Evolutionary conservation across 805 yeast genomes (phyloP).

Genomic region (Wickerhamiella lipophila): DNA sequence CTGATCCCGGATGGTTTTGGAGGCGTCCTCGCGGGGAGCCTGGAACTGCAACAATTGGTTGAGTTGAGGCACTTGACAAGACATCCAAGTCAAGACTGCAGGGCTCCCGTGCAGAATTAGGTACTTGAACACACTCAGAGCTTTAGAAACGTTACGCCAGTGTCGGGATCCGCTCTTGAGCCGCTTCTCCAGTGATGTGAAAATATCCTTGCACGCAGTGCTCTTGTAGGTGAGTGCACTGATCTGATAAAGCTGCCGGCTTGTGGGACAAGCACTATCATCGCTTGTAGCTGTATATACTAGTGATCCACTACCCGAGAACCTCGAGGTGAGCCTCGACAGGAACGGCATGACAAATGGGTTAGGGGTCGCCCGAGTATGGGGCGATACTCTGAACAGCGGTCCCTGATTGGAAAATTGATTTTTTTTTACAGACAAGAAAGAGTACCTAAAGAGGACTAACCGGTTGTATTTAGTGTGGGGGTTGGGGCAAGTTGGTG

Average conservation of each 20-base stretch:
- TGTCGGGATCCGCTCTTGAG: conserved; percentile 17
- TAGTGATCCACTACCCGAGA: conserved; percentile 14
- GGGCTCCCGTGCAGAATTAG: conserved; percentile 21
- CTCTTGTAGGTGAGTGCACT: conserved; percentile 16
- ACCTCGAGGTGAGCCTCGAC: conserved; percentile 8
- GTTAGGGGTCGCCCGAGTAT: background rate
- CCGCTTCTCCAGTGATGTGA: conserved; percentile 19
- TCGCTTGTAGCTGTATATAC: conserved; percentile 21
- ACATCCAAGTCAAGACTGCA: conserved; percentile 18
- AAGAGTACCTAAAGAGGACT: too few relatives aligned
- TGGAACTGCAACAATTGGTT: conserved; percentile 13
- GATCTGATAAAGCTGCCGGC: conserved; percentile 20
- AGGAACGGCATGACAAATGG: conserved; percentile 8
- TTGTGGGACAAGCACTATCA: conserved; percentile 19
- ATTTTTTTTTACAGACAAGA: too few relatives aligned
- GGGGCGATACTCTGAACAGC: too few relatives aligned
- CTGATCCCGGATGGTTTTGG: conserved; percentile 25
- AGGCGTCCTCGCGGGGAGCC: conserved; percentile 19
- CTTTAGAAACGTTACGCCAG: conserved; percentile 24
- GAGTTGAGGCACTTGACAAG: conserved; percentile 11
- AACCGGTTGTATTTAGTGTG: too few relatives aligned
- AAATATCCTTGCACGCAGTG: conserved; percentile 16
- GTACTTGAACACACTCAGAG: conserved; percentile 21
- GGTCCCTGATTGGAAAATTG: too few relatives aligned
- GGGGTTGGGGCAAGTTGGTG: too few relatives aligned